Evolutionary conservation across 2,329 filamentous ascomycete species (phyloP).

Genomic region (Claviceps sp.): DNA sequence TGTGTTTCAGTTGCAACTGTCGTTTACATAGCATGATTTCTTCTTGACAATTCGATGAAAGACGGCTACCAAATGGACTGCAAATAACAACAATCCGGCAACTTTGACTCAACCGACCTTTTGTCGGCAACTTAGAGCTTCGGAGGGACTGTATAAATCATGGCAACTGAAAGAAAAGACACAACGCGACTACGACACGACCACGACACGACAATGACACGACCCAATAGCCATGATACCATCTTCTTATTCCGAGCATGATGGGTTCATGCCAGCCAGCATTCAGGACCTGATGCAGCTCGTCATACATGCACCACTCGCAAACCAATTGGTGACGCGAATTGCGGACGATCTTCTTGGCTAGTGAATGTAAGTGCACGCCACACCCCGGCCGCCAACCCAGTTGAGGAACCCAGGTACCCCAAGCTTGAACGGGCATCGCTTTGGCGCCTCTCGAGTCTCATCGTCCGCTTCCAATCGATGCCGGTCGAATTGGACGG

Average conservation of each 20-base stretch:
- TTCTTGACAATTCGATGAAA: no score
- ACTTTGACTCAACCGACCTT: no score
- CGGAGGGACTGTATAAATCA: no score
- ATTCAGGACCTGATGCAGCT: not conserved
- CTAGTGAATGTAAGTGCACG: not conserved
- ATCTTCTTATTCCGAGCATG: not conserved
- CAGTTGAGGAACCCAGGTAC: slow-evolving; percentile 1
- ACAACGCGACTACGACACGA: not conserved
- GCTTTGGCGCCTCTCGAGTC: not conserved
- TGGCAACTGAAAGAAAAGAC: not conserved
- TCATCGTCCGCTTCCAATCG: not conserved
- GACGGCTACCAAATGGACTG: no score
- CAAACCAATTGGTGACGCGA: not conserved
- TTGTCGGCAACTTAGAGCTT: no score
- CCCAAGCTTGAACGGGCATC: not conserved
- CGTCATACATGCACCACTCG: not conserved
- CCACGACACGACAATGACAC: not conserved
- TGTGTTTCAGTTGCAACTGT: no score
- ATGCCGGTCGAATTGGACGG: not conserved
- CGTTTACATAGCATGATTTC: no score
- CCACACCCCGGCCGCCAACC: not conserved
- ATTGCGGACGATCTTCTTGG: slow-evolving; percentile 1
- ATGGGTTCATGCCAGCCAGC: not conserved
- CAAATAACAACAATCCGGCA: no score
- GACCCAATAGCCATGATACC: not conserved